Conservation (phyloP, 2,329 filamentous ascomycete species). For the Cercospora sojina region DNA sequence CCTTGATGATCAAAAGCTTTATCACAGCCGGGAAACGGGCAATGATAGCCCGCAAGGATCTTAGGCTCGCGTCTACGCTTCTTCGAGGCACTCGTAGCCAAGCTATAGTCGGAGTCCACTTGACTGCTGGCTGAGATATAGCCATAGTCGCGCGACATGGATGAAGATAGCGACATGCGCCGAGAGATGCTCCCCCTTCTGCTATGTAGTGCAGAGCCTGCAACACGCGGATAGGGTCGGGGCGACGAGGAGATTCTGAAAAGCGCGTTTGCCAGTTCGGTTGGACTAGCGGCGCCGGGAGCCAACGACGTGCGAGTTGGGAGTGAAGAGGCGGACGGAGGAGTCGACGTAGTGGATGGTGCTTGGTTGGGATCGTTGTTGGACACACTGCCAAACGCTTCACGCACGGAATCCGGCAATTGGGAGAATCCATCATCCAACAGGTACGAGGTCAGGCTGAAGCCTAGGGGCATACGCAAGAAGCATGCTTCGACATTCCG, state of each 20-base stretch:
- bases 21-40: constrained; percentile 6
- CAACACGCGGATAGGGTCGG: constrained; percentile 10
- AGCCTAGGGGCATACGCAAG: constrained; percentile 7
- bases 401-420: constrained; percentile 10
- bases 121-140: constrained; percentile 19
- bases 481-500: constrained; percentile 14
- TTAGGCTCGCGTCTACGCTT: constrained; percentile 16
- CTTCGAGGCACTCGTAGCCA: constrained; percentile 14
- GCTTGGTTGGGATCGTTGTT: constrained; percentile 7
- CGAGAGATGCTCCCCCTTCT: constrained; percentile 11
- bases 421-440: constrained; percentile 10
- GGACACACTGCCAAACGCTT: constrained; percentile 5
- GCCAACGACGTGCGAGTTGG: background rate
- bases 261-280: constrained; percentile 13
- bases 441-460: constrained; percentile 13
- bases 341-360: background rate
- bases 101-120: constrained; percentile 19
- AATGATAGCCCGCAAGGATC: constrained; percentile 15
- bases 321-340: background rate
- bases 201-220: constrained; percentile 12
- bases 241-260: constrained; percentile 11
- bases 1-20: constrained; percentile 18
- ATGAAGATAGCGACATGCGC: constrained; percentile 12
- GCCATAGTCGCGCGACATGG: constrained; percentile 15
- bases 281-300: constrained; percentile 9